A percentile compares a stretch with the other conserved stretches of the same genome.
These are phyloP conservation scores for Naganishia albida DNA, from an alignment of 1,284 basidiomycete genomes.

Conservation along the genomic window DNA sequence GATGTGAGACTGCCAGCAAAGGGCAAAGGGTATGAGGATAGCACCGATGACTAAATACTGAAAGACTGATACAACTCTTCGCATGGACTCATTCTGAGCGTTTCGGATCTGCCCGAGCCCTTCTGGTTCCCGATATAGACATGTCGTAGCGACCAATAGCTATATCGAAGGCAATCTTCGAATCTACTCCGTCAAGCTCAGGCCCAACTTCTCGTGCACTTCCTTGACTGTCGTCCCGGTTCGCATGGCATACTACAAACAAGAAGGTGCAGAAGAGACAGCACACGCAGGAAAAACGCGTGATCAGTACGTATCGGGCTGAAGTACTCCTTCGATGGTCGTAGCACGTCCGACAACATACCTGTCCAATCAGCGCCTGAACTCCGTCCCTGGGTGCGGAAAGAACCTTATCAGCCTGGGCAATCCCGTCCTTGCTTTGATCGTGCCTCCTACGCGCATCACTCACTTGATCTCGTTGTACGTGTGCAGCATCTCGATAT, in stretches of 20 bases:
- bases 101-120: slow-evolving; percentile 9
- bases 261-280: not conserved
- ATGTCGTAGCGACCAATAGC: not conserved
- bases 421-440: no score
- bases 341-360: slow-evolving; percentile 31
- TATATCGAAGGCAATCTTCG: not conserved
- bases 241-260: slow-evolving; percentile 45
- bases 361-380: slow-evolving; percentile 49
- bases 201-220: slow-evolving; percentile 46
- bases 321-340: not conserved
- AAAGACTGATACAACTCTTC: not conserved
- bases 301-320: not conserved
- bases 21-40: not conserved
- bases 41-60: not conserved
- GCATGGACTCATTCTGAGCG: slow-evolving; percentile 4
- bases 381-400: slow-evolving; percentile 40
- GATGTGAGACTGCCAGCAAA: not conserved
- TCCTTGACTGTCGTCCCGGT: slow-evolving; percentile 45
- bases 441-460: no score
- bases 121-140: slow-evolving; percentile 5
- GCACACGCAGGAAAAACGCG: not conserved
- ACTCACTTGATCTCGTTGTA: slow-evolving; percentile 53
- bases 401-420: not conserved
- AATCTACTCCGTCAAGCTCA: slow-evolving; percentile 43
- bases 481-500: slow-evolving; percentile 50